Conservation (phyloP, 495 filamentous ascomycete species). For the Platismatia glauca region DNA sequence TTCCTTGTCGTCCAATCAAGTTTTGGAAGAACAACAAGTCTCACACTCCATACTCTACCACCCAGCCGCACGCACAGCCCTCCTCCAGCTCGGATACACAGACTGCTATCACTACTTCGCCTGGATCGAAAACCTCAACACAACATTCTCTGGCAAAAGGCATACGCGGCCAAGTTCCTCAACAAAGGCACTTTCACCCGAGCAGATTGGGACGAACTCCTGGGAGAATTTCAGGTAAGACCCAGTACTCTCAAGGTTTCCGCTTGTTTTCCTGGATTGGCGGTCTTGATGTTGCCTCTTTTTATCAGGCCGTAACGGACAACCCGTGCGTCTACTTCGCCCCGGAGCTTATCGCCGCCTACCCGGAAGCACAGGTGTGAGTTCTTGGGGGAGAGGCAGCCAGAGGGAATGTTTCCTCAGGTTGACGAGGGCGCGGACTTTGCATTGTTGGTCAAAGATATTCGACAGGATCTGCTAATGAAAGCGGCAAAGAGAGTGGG, state of each 20-base stretch:
- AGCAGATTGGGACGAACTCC: neutral
- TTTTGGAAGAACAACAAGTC: neutral
- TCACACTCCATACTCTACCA: neutral
- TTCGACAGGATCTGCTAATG: neutral
- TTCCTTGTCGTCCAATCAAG: neutral
- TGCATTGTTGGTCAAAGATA: neutral
- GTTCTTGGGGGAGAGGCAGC: neutral
- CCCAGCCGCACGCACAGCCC: constrained; percentile 6
- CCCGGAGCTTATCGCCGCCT: constrained; percentile 34
- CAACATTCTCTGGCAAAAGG: neutral
- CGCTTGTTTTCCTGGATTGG: neutral
- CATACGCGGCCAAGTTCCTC: constrained; percentile 5
- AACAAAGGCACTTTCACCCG: neutral
- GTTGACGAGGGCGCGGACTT: neutral
- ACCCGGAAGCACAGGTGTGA: constrained; percentile 35
- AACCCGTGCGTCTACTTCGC: constrained; percentile 31
- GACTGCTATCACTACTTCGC: constrained; percentile 11
- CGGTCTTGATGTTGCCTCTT: neutral
- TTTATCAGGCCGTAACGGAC: constrained; percentile 33
- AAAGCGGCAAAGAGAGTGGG: neutral
- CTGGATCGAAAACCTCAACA: constrained; percentile 2
- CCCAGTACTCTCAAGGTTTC: neutral
- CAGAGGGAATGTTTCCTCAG: neutral
- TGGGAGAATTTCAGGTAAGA: neutral
- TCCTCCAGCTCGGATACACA: constrained; percentile 1